A percentile compares a stretch with the other conserved stretches of the same genome.
These are phyloP conservation scores for Trichoderma sp. DNA, from an alignment of 2,329 filamentous ascomycete genomes.

Conservation along the genomic window DNA sequence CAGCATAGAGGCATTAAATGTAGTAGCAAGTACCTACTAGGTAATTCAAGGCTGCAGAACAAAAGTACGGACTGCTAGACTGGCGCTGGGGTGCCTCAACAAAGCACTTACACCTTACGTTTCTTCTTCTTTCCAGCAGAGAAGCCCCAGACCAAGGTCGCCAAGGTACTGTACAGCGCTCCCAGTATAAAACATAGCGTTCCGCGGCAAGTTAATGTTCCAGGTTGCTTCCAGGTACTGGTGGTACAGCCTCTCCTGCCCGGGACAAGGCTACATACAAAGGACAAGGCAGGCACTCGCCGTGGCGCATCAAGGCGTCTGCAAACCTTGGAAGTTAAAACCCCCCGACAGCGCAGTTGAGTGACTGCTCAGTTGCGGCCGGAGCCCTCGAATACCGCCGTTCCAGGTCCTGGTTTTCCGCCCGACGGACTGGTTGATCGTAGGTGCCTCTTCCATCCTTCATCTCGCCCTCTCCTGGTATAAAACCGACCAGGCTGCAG, in stretches of 20 bases:
- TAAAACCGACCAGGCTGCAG: not conserved
- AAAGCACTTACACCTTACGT: not conserved
- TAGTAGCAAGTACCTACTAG: too few species aligned
- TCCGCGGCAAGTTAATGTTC: not conserved
- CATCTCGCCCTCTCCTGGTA: not conserved
- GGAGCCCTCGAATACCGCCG: not conserved
- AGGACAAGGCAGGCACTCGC: not conserved
- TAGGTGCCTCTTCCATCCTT: not conserved
- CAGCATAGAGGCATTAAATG: too few species aligned
- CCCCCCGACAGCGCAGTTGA: too few species aligned
- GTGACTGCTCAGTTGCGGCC: not conserved
- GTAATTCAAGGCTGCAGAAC: too few species aligned
- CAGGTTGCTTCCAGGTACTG: not conserved
- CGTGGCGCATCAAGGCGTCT: not conserved
- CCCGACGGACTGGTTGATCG: not conserved
- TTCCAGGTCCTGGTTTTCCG: not conserved
- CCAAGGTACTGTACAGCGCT: too few species aligned
- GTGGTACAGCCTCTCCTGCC: not conserved
- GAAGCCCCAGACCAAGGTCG: too few species aligned
- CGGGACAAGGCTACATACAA: not conserved
- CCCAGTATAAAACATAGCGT: not conserved
- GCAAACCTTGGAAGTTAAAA: not conserved
- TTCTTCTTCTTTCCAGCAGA: not conserved
- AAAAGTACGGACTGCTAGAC: too few species aligned
- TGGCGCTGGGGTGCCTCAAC: not conserved